These are phyloP conservation scores for Massarina eburnea DNA, from an alignment of 2,329 filamentous ascomycete species.

Conservation along the genomic window DNA sequence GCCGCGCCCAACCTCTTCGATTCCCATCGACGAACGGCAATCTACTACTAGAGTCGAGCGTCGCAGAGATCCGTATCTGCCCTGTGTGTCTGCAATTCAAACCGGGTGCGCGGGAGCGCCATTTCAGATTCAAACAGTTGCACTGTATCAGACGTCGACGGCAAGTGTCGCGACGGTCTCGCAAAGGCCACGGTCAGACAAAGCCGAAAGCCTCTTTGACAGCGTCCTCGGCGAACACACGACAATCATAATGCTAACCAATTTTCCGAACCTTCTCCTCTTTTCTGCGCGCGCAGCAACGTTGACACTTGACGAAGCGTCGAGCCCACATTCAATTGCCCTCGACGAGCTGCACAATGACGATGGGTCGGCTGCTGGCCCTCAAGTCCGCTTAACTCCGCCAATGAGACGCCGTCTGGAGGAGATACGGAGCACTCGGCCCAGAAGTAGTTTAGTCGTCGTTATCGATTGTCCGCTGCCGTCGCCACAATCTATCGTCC, in stretches of 20 bases:
- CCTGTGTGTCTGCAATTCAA: conserved; percentile 7
- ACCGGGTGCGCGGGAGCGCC: conserved; percentile 18
- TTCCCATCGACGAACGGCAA: no score
- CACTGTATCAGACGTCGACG: conserved; percentile 7
- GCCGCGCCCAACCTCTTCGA: no score
- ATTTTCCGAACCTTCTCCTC: no score
- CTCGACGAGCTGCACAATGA: conserved; percentile 33
- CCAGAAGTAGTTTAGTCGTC: conserved; percentile 15
- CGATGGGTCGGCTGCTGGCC: conserved; percentile 13
- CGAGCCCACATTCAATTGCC: conserved; percentile 3
- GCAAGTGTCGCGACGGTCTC: background rate
- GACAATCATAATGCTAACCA: background rate
- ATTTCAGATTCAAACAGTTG: conserved; percentile 7
- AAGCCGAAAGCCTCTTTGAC: background rate
- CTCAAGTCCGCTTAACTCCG: conserved; percentile 31
- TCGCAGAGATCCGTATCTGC: conserved; percentile 9
- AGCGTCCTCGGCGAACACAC: background rate
- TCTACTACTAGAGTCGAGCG: no score
- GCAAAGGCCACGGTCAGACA: background rate
- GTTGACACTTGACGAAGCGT: no score
- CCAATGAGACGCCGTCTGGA: conserved; percentile 13
- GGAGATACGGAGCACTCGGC: conserved; percentile 12
- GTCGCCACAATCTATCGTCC: conserved; percentile 14
- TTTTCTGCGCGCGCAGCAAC: no score
- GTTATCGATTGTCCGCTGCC: conserved; percentile 21